Percentiles rank a stretch among this genome's conserved stretches.
Conservation (phyloP, 345 rosid species). For the Crucihimalaya himalaica region DNA sequence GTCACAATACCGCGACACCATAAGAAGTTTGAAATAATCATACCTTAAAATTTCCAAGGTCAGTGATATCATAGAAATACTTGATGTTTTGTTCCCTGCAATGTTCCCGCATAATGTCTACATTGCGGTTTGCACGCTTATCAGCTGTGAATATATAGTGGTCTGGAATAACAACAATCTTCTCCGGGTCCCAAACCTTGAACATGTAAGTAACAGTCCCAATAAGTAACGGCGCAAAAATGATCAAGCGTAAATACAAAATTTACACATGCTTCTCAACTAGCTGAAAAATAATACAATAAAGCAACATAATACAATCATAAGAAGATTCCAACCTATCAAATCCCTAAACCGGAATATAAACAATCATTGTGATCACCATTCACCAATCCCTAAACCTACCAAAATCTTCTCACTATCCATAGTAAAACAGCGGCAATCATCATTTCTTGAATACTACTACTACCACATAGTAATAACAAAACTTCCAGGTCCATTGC, state of each 20-base stretch:
- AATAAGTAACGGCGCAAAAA: not conserved
- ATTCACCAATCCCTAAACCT: too few species aligned
- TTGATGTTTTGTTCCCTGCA: slow-evolving; percentile 87
- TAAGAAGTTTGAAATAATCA: slow-evolving; percentile 8
- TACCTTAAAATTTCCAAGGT: slow-evolving; percentile 86
- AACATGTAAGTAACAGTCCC: slow-evolving; percentile 23
- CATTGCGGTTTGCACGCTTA: slow-evolving; percentile 94
- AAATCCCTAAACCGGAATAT: not conserved
- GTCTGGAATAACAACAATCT: slow-evolving; percentile 92
- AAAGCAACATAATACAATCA: not conserved
- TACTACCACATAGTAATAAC: not conserved
- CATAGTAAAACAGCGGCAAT: not conserved
- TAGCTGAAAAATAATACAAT: not conserved
- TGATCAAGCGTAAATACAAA: not conserved
- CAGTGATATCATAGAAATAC: slow-evolving; percentile 93
- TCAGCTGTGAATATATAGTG: slow-evolving; percentile 94
- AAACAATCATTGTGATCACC: not conserved
- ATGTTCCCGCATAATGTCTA: slow-evolving; percentile 91
- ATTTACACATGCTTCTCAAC: not conserved
- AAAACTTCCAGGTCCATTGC: too few species aligned
- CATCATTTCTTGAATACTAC: not conserved
- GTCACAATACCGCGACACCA: not conserved
- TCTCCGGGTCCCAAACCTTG: slow-evolving; percentile 98
- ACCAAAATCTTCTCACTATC: too few species aligned
- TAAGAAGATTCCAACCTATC: slow-evolving; percentile 1